Percentiles rank a stretch among this genome's conserved stretches.
phyloP scores from a whole-genome alignment of 257 asterid species.

The Nicotiana tomentosiformis region DNA sequence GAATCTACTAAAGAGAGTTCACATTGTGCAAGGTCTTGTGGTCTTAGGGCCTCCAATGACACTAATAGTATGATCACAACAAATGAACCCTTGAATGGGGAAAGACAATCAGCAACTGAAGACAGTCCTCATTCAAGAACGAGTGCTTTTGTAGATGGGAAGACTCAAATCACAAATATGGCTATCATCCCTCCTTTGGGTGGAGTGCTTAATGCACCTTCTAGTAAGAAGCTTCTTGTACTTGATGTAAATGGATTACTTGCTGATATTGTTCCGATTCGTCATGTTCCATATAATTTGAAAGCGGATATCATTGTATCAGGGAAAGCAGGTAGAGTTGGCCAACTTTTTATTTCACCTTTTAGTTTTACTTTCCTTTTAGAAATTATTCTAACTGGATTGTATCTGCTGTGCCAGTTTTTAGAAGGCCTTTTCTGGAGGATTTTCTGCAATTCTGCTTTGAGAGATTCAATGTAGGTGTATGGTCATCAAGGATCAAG shows the following conservation, averaged over 20 bases:
- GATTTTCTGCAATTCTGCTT: conserved; percentile 83
- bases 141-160: conserved; percentile 15
- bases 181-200: conserved; percentile 9
- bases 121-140: conserved; percentile 5
- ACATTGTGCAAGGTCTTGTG: conserved; percentile 4
- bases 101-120: conserved; percentile 11
- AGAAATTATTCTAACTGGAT: conserved; percentile 19
- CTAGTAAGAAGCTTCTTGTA: conserved; percentile 71
- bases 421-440: conserved; percentile 76
- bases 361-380: conserved; percentile 11
- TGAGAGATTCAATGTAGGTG: conserved; percentile 64
- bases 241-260: conserved; percentile 85
- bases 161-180: conserved; percentile 15
- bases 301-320: conserved; percentile 45
- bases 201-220: conserved; percentile 16
- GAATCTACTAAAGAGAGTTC: conserved; percentile 14
- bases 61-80: background rate
- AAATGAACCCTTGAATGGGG: background rate
- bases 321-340: conserved; percentile 54
- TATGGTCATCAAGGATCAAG: conserved; percentile 86
- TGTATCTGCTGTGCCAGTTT: conserved; percentile 44
- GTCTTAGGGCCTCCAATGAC: background rate
- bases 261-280: conserved; percentile 47
- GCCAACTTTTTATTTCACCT: conserved; percentile 11
- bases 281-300: conserved; percentile 40